A percentile compares a stretch with the other conserved stretches of the same genome.
Conservation (phyloP, 2,329 filamentous ascomycete species). For the Aspergillus quadrilineatus region DNA sequence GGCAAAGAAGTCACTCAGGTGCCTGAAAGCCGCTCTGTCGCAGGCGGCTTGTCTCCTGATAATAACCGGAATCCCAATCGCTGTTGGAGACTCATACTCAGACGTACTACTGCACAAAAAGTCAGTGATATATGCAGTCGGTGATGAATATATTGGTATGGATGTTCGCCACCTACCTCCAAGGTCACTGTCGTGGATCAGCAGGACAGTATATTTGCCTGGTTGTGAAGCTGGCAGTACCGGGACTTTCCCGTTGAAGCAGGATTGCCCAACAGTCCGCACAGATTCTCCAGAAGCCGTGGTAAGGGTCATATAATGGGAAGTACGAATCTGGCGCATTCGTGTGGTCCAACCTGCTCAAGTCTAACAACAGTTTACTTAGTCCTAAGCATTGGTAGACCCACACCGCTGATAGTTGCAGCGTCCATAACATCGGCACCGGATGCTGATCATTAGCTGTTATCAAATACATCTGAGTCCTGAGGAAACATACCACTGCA, state of each 20-base stretch:
- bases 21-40: neutral
- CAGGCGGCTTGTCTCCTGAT: neutral
- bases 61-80: slow-evolving; percentile 3
- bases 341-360: too few relatives aligned
- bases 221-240: neutral
- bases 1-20: neutral
- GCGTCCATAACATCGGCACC: neutral
- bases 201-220: neutral
- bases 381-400: too few relatives aligned
- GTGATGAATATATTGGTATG: neutral
- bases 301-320: too few relatives aligned
- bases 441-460: neutral
- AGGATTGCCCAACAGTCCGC: slow-evolving; percentile 8
- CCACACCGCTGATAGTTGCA: slow-evolving; percentile 3
- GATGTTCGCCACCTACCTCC: slow-evolving; percentile 2
- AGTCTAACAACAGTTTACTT: too few relatives aligned
- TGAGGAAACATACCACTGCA: slow-evolving; percentile 1
- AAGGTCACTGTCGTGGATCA: neutral
- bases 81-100: slow-evolving; percentile 8
- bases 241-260: neutral
- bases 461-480: neutral
- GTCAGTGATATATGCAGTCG: neutral
- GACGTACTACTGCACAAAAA: neutral
- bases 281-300: neutral
- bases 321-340: too few relatives aligned